Evolutionary conservation across 2,329 filamentous ascomycete species (phyloP).

Genomic region (Epichloe sp.): DNA sequence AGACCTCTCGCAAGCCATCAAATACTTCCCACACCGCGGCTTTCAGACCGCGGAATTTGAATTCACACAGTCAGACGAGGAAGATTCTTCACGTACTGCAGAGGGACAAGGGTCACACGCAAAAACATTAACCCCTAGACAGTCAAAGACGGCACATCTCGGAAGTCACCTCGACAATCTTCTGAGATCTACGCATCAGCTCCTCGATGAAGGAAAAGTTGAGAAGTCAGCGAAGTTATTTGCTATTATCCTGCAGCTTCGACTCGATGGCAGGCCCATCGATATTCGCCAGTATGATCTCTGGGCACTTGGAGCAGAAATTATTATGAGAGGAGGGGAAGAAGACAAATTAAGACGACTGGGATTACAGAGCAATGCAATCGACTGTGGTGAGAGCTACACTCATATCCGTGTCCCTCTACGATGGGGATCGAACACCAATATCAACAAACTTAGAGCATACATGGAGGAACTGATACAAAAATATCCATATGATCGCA

Average conservation of each 20-base stretch:
- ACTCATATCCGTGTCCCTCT: conserved; percentile 1
- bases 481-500: conserved; percentile 58
- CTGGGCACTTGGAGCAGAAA: conserved; percentile 78
- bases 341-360: conserved; percentile 8
- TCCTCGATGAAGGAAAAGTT: conserved; percentile 58
- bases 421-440: conserved; percentile 31
- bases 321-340: conserved; percentile 53
- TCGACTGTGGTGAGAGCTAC: background rate
- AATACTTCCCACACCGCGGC: conserved; percentile 39
- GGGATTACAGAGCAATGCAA: background rate
- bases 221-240: conserved; percentile 60
- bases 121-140: background rate
- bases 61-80: conserved; percentile 18
- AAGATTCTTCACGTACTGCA: conserved; percentile 29
- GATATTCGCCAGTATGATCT: conserved; percentile 57
- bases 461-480: conserved; percentile 73
- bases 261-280: conserved; percentile 28
- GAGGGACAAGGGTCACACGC: background rate
- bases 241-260: conserved; percentile 54
- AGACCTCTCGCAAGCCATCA: conserved; percentile 23
- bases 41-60: conserved; percentile 5
- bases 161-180: conserved; percentile 50
- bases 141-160: conserved; percentile 9
- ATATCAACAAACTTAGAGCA: conserved; percentile 30
- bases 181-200: conserved; percentile 57